Evolutionary conservation across 257 asterid species (phyloP), one percentile per base, ranked within the genome.

Genomic region (Fraxinus anomala): DNA sequence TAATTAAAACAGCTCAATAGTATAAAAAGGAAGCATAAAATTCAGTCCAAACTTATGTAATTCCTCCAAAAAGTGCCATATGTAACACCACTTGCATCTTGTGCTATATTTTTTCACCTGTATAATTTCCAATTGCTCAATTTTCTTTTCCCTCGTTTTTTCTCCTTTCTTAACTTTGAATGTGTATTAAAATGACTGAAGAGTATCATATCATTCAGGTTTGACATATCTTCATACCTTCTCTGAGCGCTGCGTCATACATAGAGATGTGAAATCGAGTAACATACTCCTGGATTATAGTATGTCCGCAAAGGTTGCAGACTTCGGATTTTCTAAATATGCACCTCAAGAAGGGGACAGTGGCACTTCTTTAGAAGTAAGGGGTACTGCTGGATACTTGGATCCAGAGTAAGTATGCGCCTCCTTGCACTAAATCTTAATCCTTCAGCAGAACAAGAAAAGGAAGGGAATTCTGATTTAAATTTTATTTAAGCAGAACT

Each of bases 291-390:
- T 93, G 69, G 98, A 93, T 76, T 92, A 93, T 33, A 91, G 94
- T 88, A 93, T 93, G 98, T 81, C 89, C 33, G 97, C 98, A 56
- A 93, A 93, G 85, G 97, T 93, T 79, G 94, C 97, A n/a, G 98
- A 93, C 73, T 93, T 93, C 36, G 98, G 93, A 40, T 89, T 93
- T 80, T 93, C 98, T 68, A 93, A 93, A 83, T 93, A 93, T 76
- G 97, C 97, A 78, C 91, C 98, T 56, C 98, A 93, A 78, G 97
- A 93, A 85, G 98, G 95, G 73, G 98, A 93, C 66, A 93, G 98
- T 66, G 89, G 87, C 73, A 89, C 96, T 75, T 91, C 97, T 72
- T 67, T 87, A 70, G 97, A 92, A 92, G 94, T 92, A 74, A 83
- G 89, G 68, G 91, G 95, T 2, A 91, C 97, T 17, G 97, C 97